Base-by-base conservation (phyloP, 2,329 filamentous ascomycete genomes). In the Alternaria burnsii region DNA sequence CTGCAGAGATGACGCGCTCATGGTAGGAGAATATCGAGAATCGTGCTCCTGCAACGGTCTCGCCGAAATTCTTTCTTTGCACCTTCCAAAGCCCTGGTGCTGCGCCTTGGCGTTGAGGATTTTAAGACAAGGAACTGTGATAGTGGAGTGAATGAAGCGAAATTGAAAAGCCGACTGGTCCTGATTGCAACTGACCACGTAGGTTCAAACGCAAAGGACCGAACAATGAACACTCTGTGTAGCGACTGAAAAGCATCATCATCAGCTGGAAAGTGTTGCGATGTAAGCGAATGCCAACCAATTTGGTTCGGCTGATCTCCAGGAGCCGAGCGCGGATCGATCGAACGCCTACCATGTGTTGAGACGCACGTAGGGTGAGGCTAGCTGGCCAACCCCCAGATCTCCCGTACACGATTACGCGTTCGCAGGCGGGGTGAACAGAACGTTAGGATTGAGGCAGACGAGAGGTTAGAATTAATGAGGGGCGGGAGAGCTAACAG, bases 401-500 rank as follows among this genome's bases (percentile, higher is more conserved):
- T 34, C 14, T 48, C 57, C 34, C 34, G 46, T 30, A 46, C 22
- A 42, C 41, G 58, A 65, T 68, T 64, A 68, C 66, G 66, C 63
- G 66, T 68, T 66, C 55, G 57, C 51, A 43, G 55, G 58, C 57
- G 54, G 59, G 58, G 59, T 60, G 43, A 53, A 56, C 34, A 38
- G 54, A 36, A 57, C 43, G 52, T 55, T 64, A 55, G 30, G 44
- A 50, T 32, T 22, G 43, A 36, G 47, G 59, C 55, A 53, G 55
- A 54, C 50, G 50, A 62, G 59, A 65, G 62, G 59, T 46, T 62
- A 41, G 54, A 52, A 61, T 59, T 30, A 55, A 53, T 58, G 66
- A 69, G 63, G 61, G 63, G 64, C 64, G 67, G 67, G 64, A 69
- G 60, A 55, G 63, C 64, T 69, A 69, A 46, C 7, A 24, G 55